Conservation (phyloP, 2,329 filamentous ascomycete species). For the Amauroascus niger region DNA sequence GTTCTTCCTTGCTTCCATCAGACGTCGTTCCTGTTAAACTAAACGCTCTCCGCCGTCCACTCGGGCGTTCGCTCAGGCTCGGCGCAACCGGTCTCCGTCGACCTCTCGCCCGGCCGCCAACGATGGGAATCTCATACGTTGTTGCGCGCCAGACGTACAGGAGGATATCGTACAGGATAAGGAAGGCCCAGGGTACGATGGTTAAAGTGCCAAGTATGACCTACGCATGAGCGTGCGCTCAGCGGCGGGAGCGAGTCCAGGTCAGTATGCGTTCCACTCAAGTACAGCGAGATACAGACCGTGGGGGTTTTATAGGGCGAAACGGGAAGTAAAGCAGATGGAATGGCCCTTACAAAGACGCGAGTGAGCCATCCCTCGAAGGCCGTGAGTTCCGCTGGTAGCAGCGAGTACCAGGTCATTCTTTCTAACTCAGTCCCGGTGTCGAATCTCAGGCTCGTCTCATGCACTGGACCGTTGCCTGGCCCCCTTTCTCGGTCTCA, state of each 20-base stretch:
- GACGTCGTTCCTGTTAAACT: slow-evolving; percentile 23
- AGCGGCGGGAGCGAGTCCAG: not conserved
- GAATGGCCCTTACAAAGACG: slow-evolving; percentile 46
- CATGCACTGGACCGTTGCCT: slow-evolving; percentile 1
- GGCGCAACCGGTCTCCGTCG: slow-evolving; percentile 52
- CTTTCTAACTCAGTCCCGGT: not conserved
- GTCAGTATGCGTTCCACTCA: not conserved
- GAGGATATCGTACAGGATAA: slow-evolving; percentile 54
- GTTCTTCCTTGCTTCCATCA: slow-evolving; percentile 9
- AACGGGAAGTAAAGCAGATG: slow-evolving; percentile 1
- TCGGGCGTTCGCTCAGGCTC: slow-evolving; percentile 49
- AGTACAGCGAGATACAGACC: not conserved
- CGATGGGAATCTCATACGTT: slow-evolving; percentile 49
- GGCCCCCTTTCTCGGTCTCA: not conserved
- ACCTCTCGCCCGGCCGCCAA: slow-evolving; percentile 53
- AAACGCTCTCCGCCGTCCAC: slow-evolving; percentile 30
- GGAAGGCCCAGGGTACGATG: slow-evolving; percentile 53
- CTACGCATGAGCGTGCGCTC: slow-evolving; percentile 31
- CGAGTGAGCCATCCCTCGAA: slow-evolving; percentile 55
- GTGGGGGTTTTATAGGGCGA: not conserved
- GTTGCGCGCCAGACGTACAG: slow-evolving; percentile 52
- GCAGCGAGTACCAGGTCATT: slow-evolving; percentile 58
- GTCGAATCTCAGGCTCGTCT: not conserved
- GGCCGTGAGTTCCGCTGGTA: slow-evolving; percentile 48
- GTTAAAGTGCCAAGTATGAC: slow-evolving; percentile 51